Evolutionary conservation across 1,139 yeast genomes (phyloP), one percentile per base, ranked within the genome.

Genomic region (Kodamaea ohmeri): DNA sequence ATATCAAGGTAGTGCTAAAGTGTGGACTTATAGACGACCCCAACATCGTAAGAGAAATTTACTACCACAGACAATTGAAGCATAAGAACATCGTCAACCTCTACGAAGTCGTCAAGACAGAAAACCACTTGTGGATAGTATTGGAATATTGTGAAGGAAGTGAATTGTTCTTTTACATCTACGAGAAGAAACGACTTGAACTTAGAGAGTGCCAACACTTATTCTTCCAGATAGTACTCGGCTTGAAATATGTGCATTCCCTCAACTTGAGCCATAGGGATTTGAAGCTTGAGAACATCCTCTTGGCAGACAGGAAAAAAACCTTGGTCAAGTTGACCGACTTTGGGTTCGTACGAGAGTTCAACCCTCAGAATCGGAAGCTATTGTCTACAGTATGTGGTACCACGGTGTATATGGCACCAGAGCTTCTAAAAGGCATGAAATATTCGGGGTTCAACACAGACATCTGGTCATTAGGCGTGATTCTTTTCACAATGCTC

Each of bases 321-420:
- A 50, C 65, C 5, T 43, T 61, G 2, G 81, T 88, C 21, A 88
- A 88, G 58, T 62, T 90, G 40, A 81, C 95, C 3, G 98, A 92
- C 63, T 90, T 92, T 62, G 98, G 98, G 0, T 90, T 92, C 58
- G 89, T 96, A 2, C 68, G 97, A 46, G 97, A 89, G 53, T 80
- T 58, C 44, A 64, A 65, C 69, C 67, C 83, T 54, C 47, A 71
- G 65, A 38, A 70, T 66, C 45, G 74, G 62, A 59, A 58, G n/a
- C 63, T 81, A 37, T 62, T 92, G 32, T 85, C 85, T 34, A 92
- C 97, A 0, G 73, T 89, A 1, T 92, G 98, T 61, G 98, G 98
- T 2, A 92, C 98, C 0, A 80, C 90, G 0, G 95, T 89, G 4
- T 92, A 92, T 56, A 89, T 90, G 96, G 97, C 98, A 0, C 98